These are phyloP conservation scores for Penicillium chermesinum DNA, from an alignment of 495 filamentous ascomycete genomes.

Conservation along the genomic window DNA sequence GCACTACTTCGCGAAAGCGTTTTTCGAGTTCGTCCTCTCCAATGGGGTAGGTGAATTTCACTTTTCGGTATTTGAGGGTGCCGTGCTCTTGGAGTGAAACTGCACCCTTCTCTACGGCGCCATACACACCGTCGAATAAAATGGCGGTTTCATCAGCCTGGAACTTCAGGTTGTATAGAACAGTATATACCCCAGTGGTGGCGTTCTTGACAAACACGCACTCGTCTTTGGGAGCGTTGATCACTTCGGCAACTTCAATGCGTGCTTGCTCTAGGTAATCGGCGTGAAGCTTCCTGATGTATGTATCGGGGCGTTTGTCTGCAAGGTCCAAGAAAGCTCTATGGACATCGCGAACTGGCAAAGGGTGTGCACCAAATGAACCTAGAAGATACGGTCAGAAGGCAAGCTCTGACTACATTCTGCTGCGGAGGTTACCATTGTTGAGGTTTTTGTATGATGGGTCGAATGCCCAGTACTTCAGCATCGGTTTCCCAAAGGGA, in stretches of 20 bases:
- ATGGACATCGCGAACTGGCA: conserved; percentile 50
- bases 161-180: conserved; percentile 66
- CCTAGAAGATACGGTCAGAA: conserved; percentile 41
- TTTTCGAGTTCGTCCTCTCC: conserved; percentile 52
- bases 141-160: conserved; percentile 57
- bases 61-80: conserved; percentile 36
- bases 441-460: conserved; percentile 69
- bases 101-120: conserved; percentile 64
- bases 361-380: conserved; percentile 75
- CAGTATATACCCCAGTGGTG: conserved; percentile 72
- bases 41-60: conserved; percentile 52
- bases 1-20: conserved; percentile 46
- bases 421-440: conserved; percentile 55
- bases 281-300: conserved; percentile 61
- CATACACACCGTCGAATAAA: conserved; percentile 71
- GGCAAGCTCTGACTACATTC: not conserved
- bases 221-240: conserved; percentile 57
- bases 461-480: conserved; percentile 67
- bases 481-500: conserved; percentile 56
- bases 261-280: conserved; percentile 59
- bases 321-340: conserved; percentile 51
- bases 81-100: conserved; percentile 61
- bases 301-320: conserved; percentile 66
- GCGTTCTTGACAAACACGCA: conserved; percentile 79
- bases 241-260: conserved; percentile 53